Evolutionary conservation across 2,329 filamentous ascomycete genomes (phyloP).

Genomic region (Penicillium fuscoglaucum): DNA sequence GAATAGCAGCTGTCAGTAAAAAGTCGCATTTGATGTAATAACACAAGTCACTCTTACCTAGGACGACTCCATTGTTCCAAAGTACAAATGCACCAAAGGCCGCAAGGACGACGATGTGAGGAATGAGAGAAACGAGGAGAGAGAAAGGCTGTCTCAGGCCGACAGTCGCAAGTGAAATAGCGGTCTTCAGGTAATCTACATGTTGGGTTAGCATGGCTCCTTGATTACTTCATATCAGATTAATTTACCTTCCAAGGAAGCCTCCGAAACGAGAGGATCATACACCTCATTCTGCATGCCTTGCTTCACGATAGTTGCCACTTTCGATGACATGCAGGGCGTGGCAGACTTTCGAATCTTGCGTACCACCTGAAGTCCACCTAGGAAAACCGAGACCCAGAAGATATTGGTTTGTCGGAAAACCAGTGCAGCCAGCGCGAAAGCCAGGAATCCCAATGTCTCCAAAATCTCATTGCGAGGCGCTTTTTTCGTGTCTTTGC

Average conservation of each 20-base stretch:
- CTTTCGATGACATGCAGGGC: slow-evolving; percentile 28
- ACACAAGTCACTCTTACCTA: slow-evolving; percentile 58
- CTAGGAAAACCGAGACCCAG: slow-evolving; percentile 67
- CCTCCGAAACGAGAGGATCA: slow-evolving; percentile 51
- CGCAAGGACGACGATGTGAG: slow-evolving; percentile 62
- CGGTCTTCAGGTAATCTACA: slow-evolving; percentile 51
- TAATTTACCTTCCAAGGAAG: slow-evolving; percentile 51
- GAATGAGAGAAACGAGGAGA: slow-evolving; percentile 44
- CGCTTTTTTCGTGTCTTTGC: background rate
- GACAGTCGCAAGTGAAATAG: slow-evolving; percentile 64
- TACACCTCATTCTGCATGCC: slow-evolving; percentile 47
- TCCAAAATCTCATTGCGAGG: slow-evolving; percentile 23
- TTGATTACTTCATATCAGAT: background rate
- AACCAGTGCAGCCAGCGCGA: slow-evolving; percentile 66
- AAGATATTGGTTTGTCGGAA: slow-evolving; percentile 97
- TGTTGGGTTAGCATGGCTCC: slow-evolving; percentile 25
- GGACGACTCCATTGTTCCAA: slow-evolving; percentile 89
- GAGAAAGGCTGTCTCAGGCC: slow-evolving; percentile 47
- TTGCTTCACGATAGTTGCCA: slow-evolving; percentile 32
- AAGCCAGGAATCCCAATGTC: slow-evolving; percentile 46
- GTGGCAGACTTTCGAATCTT: slow-evolving; percentile 33
- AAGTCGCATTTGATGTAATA: background rate
- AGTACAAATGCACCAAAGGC: slow-evolving; percentile 73
- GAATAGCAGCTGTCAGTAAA: slow-evolving; percentile 1
- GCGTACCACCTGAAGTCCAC: slow-evolving; percentile 46